Evolutionary conservation across 1,284 basidiomycete species (phyloP).

Genomic region (Heterobasidion irregulare): DNA sequence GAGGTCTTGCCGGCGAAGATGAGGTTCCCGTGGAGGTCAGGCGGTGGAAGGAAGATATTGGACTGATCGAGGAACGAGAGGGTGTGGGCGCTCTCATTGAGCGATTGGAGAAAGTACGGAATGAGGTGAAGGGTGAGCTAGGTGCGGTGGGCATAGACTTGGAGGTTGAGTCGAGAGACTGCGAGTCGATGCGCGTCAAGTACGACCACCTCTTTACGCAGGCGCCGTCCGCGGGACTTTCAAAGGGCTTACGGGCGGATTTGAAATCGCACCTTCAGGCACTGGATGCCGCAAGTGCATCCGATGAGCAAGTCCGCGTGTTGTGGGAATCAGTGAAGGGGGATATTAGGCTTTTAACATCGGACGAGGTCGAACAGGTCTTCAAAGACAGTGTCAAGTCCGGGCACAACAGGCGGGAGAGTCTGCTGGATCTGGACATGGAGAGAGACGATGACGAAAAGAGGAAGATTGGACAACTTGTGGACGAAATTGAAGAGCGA

Average conservation of each 20-base stretch:
- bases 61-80: conserved; percentile 55
- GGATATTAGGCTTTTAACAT: conserved; percentile 64
- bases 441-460: conserved; percentile 63
- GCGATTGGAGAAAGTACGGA: conserved; percentile 59
- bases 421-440: conserved; percentile 66
- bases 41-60: conserved; percentile 74
- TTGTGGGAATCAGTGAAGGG: conserved; percentile 71
- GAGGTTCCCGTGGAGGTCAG: conserved; percentile 72
- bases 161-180: conserved; percentile 75
- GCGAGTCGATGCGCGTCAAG: conserved; percentile 78
- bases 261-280: conserved; percentile 74
- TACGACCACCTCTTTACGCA: conserved; percentile 89
- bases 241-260: conserved; percentile 69
- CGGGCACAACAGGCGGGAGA: conserved; percentile 36
- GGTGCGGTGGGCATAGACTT: conserved; percentile 54
- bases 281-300: conserved; percentile 69
- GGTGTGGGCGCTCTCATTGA: conserved; percentile 56
- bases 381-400: conserved; percentile 56
- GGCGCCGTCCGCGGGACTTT: conserved; percentile 71
- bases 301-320: conserved; percentile 69
- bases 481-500: conserved; percentile 73
- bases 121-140: conserved; percentile 51
- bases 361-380: conserved; percentile 58
- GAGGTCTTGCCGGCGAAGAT: conserved; percentile 55
- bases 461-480: conserved; percentile 56